These are phyloP conservation scores for Ordospora pajunii DNA, from an alignment of 371 early-diverging fungal species.

Conservation along the genomic window DNA sequence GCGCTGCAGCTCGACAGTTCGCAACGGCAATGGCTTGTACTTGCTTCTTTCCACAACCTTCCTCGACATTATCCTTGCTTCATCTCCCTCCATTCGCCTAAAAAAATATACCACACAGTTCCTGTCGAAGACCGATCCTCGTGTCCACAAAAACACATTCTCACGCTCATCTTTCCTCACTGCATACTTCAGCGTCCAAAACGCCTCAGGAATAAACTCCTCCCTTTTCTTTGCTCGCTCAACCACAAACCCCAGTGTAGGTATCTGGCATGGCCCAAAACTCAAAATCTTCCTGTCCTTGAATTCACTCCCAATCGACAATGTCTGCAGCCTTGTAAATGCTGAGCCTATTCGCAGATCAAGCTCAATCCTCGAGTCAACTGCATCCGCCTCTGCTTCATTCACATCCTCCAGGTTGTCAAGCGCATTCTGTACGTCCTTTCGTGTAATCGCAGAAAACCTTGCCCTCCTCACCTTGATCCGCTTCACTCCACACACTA, in stretches of 20 bases:
- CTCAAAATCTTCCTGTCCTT: slow-evolving; percentile 64
- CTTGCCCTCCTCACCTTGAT: slow-evolving; percentile 63
- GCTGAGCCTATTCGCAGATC: slow-evolving; percentile 89
- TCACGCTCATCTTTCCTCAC: slow-evolving; percentile 63
- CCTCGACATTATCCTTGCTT: slow-evolving; percentile 6
- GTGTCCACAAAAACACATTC: slow-evolving; percentile 63
- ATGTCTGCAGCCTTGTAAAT: slow-evolving; percentile 84
- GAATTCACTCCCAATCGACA: slow-evolving; percentile 62
- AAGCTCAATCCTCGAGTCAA: slow-evolving; percentile 77
- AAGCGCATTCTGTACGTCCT: slow-evolving; percentile 73
- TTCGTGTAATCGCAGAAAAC: slow-evolving; percentile 63
- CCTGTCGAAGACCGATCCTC: slow-evolving; percentile 59
- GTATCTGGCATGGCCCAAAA: slow-evolving; percentile 96
- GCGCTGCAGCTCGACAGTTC: slow-evolving; percentile 87
- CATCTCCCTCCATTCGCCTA: neutral
- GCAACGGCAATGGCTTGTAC: slow-evolving; percentile 75
- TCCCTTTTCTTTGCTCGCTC: slow-evolving; percentile 71
- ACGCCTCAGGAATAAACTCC: slow-evolving; percentile 75
- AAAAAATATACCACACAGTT: slow-evolving; percentile 54
- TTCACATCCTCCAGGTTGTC: slow-evolving; percentile 67
- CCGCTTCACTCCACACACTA: slow-evolving; percentile 14
- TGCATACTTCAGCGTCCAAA: slow-evolving; percentile 74
- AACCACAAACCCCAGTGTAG: slow-evolving; percentile 94
- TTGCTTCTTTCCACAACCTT: slow-evolving; percentile 9
- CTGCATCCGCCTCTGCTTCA: slow-evolving; percentile 71